Evolutionary conservation across 192 early-diverging fungal species (phyloP).

Genomic region (Powellomyces hirtus): DNA sequence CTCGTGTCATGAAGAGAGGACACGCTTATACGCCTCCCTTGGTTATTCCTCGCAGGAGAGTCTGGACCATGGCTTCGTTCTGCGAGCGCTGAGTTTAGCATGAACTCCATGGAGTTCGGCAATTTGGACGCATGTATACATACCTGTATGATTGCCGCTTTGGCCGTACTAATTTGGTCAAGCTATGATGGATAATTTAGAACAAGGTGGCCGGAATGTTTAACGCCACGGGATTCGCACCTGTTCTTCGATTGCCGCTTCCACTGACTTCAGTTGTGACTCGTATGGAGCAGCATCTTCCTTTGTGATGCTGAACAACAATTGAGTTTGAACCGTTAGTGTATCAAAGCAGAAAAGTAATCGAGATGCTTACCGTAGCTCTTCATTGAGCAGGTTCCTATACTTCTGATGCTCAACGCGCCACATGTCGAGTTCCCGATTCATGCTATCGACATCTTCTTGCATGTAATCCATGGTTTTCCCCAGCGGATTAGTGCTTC

Average conservation of each 20-base stretch:
- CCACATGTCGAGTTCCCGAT: constrained; percentile 56
- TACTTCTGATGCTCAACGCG: constrained; percentile 42
- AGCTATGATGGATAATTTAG: too few species aligned
- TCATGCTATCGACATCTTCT: constrained; percentile 63
- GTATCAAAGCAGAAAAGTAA: neutral
- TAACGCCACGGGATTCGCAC: neutral
- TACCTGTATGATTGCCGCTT: constrained; percentile 49
- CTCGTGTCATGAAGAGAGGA: too few species aligned
- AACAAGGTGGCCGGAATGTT: too few species aligned
- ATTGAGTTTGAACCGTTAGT: neutral
- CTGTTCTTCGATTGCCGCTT: constrained; percentile 47
- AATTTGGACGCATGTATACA: too few species aligned
- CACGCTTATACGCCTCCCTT: constrained; percentile 13
- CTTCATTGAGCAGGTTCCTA: constrained; percentile 28
- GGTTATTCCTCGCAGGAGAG: constrained; percentile 16
- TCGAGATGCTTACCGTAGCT: neutral
- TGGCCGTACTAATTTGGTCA: constrained; percentile 46
- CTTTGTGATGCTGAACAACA: constrained; percentile 32
- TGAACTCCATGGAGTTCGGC: too few species aligned
- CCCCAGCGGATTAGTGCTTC: constrained; percentile 53
- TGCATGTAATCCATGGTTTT: constrained; percentile 61
- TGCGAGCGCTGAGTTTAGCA: too few species aligned
- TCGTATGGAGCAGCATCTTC: constrained; percentile 41
- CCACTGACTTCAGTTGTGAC: constrained; percentile 40
- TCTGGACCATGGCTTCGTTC: constrained; percentile 10